phyloP scores from a whole-genome alignment of 495 filamentous ascomycete genomes.

The Xylaria castorea region DNA sequence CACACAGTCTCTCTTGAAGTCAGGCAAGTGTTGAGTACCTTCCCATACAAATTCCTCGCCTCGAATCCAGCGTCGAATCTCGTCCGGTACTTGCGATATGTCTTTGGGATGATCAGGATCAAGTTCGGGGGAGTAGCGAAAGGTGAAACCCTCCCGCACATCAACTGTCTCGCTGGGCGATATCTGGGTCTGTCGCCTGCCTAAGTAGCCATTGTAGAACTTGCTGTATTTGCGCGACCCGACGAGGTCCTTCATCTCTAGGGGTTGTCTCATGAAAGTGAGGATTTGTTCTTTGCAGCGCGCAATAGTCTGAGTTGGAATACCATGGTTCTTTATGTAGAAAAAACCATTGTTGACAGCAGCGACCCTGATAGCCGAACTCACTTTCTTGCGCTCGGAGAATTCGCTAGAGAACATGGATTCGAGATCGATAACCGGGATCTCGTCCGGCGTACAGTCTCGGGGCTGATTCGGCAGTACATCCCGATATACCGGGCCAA shows the following conservation, averaged over 20 bases:
- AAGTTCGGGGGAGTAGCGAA: constrained; percentile 53
- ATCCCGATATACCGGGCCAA: constrained; percentile 50
- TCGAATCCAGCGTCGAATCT: constrained; percentile 47
- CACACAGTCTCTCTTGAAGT: constrained; percentile 54
- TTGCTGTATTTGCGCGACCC: constrained; percentile 39
- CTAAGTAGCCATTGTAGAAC: constrained; percentile 42
- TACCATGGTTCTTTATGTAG: constrained; percentile 63
- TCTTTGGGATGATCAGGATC: constrained; percentile 52
- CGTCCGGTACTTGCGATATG: constrained; percentile 41
- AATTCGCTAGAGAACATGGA: constrained; percentile 48
- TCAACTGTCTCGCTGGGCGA: constrained; percentile 47
- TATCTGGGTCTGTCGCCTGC: constrained; percentile 38
- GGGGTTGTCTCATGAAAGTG: constrained; percentile 55
- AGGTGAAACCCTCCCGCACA: constrained; percentile 51
- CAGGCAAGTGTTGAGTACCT: constrained; percentile 53
- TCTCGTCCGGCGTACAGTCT: constrained; percentile 58
- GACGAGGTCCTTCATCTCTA: constrained; percentile 51
- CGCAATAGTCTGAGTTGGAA: constrained; percentile 52
- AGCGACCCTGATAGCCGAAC: constrained; percentile 48
- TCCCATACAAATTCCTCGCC: constrained; percentile 52
- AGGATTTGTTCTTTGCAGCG: constrained; percentile 50
- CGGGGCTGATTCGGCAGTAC: constrained; percentile 45
- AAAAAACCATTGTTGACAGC: constrained; percentile 61
- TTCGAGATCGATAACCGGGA: constrained; percentile 61
- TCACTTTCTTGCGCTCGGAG: constrained; percentile 48